Evolutionary conservation across 1,284 basidiomycete genomes (phyloP), one percentile per base, ranked within the genome.

Genomic region (Moesziomyces globuligerus): DNA sequence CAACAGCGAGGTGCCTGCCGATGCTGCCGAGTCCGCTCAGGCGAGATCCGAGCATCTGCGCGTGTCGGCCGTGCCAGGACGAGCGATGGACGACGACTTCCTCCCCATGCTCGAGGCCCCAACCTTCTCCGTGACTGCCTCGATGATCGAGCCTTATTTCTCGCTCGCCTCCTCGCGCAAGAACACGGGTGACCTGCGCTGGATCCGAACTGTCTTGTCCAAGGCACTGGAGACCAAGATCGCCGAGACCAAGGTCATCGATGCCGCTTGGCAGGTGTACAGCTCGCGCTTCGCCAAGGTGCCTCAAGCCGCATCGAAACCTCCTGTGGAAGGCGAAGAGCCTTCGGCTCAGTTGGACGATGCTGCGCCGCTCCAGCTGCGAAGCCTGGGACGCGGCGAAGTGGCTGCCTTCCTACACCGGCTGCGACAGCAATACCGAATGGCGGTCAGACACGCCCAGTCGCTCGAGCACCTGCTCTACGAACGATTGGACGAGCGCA

Each of bases 21-120:
- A 59, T 6, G 38, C n/a, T 13, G 26, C 29, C 5, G 50, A 25
- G 34, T 37, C 54, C 15, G 29, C 26, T 3, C 56, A 50, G 15
- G 10, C 45, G 13, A 43, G 57, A 25, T 53, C 54, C 15, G 58
- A 64, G 34, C 37, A 64, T 32, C 26, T 37, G 21, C 36, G 32
- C 15, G 21, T 64, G 11, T 44, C 48, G 9, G 60, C 47, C 6
- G 28, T 38, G 13, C 49, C 53, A 3, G 57, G 47, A 23, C 46
- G 55, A 15, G 71, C 66, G 36, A 43, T 58, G 49, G 61, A 67
- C 23, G 41, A 51, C n/a, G 59, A 58, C 40, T 74, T 72, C 40
- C 29, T 70, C 21, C 74, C 67, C 10, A 55, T 69, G 28, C 62
- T 75, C n/a, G 46, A 70, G 13, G 75, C 75, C 13, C 71, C 73